A percentile compares a stretch with the other conserved stretches of the same genome.
Conservation (phyloP, 148 eudicot genomes). For the Chenopodium suecicum region DNA sequence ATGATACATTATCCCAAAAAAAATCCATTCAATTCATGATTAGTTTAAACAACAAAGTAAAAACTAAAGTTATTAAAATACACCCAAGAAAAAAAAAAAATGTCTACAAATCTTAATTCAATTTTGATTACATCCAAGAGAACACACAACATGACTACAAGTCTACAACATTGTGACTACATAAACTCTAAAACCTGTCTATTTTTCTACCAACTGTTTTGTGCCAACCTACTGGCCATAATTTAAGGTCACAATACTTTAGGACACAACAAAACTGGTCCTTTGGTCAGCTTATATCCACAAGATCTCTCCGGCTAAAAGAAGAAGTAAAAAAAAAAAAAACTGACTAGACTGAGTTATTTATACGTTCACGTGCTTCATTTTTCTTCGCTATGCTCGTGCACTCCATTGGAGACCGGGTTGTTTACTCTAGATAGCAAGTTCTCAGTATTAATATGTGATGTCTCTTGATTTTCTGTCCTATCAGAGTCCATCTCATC, state of each 20-base stretch:
- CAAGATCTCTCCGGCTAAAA: neutral
- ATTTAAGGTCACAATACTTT: neutral
- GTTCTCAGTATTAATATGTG: slow-evolving; percentile 34
- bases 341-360: neutral
- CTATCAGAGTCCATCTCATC: slow-evolving; percentile 17
- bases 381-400: slow-evolving; percentile 17
- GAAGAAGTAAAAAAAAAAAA: too few species aligned
- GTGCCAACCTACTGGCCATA: neutral
- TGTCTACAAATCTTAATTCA: neutral
- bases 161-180: neutral
- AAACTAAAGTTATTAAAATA: neutral
- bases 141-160: neutral
- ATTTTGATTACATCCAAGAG: neutral
- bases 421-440: slow-evolving; percentile 34
- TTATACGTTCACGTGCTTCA: neutral
- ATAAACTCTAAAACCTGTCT: neutral
- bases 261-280: slow-evolving; percentile 1
- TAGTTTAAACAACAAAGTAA: neutral
- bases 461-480: slow-evolving; percentile 16
- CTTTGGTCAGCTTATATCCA: neutral
- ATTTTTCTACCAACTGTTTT: slow-evolving; percentile 3
- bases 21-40: neutral
- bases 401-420: slow-evolving; percentile 26
- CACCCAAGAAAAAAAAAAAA: too few species aligned
- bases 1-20: neutral